phyloP scores from a whole-genome alignment of 2,329 filamentous ascomycete genomes.

The Aureobasidium sp. region DNA sequence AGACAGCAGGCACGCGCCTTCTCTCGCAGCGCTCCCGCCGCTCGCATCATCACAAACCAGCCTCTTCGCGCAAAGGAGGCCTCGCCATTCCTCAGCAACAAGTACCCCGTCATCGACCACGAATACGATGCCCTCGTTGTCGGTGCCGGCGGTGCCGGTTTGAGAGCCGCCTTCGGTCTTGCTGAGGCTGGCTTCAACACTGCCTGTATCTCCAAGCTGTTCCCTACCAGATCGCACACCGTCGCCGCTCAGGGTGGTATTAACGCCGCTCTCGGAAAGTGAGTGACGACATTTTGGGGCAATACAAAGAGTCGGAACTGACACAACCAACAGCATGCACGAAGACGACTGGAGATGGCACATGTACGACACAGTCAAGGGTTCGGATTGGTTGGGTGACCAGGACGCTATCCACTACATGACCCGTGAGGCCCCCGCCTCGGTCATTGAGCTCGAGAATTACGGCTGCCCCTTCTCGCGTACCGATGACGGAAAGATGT shows the following conservation, averaged over 20 bases:
- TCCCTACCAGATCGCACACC: slow-evolving; percentile 77
- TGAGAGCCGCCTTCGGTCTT: slow-evolving; percentile 76
- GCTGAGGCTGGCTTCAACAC: slow-evolving; percentile 86
- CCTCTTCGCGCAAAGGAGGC: slow-evolving; percentile 91
- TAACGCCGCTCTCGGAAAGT: slow-evolving; percentile 78
- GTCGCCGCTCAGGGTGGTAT: slow-evolving; percentile 71
- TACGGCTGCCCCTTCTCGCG: slow-evolving; percentile 95
- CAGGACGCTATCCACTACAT: slow-evolving; percentile 99
- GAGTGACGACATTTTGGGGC: slow-evolving; percentile 17
- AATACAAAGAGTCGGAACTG: slow-evolving; percentile 4
- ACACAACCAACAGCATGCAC: slow-evolving; percentile 57
- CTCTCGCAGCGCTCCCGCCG: slow-evolving; percentile 74
- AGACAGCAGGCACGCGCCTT: slow-evolving; percentile 57
- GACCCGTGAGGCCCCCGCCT: slow-evolving; percentile 86
- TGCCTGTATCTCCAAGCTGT: slow-evolving; percentile 77
- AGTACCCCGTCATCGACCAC: slow-evolving; percentile 97
- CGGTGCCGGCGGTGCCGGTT: slow-evolving; percentile 71
- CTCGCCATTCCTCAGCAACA: slow-evolving; percentile 72
- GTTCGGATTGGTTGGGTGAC: slow-evolving; percentile 93
- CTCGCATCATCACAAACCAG: slow-evolving; percentile 76
- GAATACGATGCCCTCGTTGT: slow-evolving; percentile 98
- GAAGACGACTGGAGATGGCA: slow-evolving; percentile 98
- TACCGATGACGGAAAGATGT: slow-evolving; percentile 93
- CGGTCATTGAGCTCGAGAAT: slow-evolving; percentile 91
- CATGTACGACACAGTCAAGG: slow-evolving; percentile 99